Conservation (phyloP, 331 rosid species). For the Telfairia occidentalis region DNA sequence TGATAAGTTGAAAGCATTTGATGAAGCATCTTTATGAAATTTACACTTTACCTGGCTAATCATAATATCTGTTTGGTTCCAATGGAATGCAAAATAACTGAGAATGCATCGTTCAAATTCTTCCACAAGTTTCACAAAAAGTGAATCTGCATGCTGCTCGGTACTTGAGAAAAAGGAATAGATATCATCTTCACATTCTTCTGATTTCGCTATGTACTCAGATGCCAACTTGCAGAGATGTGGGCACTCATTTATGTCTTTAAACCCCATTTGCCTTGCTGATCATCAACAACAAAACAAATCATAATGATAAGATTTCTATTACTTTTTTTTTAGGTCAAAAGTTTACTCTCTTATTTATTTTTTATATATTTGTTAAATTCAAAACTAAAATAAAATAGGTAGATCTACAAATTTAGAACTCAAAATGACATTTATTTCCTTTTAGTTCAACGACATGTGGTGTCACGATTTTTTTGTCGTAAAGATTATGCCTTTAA, state of each 20-base stretch:
- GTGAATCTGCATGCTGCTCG: slow-evolving; percentile 80
- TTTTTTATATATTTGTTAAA: too few relatives aligned
- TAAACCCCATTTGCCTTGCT: slow-evolving; percentile 94
- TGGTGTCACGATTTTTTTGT: too few relatives aligned
- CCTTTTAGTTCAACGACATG: too few relatives aligned
- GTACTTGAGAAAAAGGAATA: slow-evolving; percentile 51
- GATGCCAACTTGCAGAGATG: slow-evolving; percentile 74
- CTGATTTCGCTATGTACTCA: slow-evolving; percentile 63
- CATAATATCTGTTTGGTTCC: slow-evolving; percentile 61
- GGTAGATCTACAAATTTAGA: too few relatives aligned
- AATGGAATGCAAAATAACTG: slow-evolving; percentile 85
- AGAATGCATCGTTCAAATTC: slow-evolving; percentile 96
- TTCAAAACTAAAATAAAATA: too few relatives aligned
- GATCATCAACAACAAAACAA: too few relatives aligned
- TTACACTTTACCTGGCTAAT: slow-evolving; percentile 43
- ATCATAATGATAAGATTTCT: too few relatives aligned
- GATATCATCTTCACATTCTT: slow-evolving; percentile 71
- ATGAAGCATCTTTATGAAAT: not conserved
- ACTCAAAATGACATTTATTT: too few relatives aligned
- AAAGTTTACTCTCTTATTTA: too few relatives aligned
- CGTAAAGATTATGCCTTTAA: too few relatives aligned
- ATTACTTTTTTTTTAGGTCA: too few relatives aligned
- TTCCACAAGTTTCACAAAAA: slow-evolving; percentile 86
- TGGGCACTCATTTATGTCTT: slow-evolving; percentile 66
- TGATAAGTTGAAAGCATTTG: not conserved